These are phyloP conservation scores for Didymellaceae sp. DNA, from an alignment of 2,329 filamentous ascomycete species.

Conservation along the genomic window DNA sequence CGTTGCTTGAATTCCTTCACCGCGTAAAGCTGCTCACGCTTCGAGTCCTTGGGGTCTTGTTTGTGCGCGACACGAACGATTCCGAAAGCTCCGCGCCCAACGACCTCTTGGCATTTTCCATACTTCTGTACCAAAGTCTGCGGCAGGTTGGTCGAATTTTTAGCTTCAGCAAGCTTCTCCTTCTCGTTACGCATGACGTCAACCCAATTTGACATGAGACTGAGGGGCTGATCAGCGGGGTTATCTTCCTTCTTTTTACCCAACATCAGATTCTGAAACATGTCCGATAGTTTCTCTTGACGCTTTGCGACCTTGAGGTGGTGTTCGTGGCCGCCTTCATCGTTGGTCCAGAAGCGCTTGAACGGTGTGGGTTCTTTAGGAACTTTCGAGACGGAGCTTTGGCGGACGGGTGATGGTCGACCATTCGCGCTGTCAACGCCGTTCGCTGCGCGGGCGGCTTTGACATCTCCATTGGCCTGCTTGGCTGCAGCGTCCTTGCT, in stretches of 20 bases:
- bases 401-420: slow-evolving; percentile 39
- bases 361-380: slow-evolving; percentile 42
- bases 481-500: slow-evolving; percentile 35
- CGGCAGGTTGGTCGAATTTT: slow-evolving; percentile 76
- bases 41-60: slow-evolving; percentile 77
- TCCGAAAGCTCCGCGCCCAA: slow-evolving; percentile 94
- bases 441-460: slow-evolving; percentile 33
- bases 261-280: slow-evolving; percentile 82
- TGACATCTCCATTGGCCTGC: slow-evolving; percentile 41
- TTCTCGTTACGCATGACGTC: slow-evolving; percentile 90
- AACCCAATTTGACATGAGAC: slow-evolving; percentile 94
- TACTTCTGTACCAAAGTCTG: slow-evolving; percentile 93
- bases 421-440: slow-evolving; percentile 28
- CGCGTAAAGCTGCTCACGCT: slow-evolving; percentile 87
- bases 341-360: slow-evolving; percentile 63
- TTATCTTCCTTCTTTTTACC: slow-evolving; percentile 80
- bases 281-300: slow-evolving; percentile 92
- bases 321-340: slow-evolving; percentile 81
- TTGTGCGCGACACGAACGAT: slow-evolving; percentile 99
- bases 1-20: slow-evolving; percentile 97
- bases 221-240: slow-evolving; percentile 78
- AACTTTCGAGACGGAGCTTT: slow-evolving; percentile 31
- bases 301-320: slow-evolving; percentile 86
- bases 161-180: slow-evolving; percentile 75
- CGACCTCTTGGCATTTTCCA: slow-evolving; percentile 96